Base-by-base conservation (phyloP, 768 basidiomycete genomes). In the Saitozyma sp. region DNA sequence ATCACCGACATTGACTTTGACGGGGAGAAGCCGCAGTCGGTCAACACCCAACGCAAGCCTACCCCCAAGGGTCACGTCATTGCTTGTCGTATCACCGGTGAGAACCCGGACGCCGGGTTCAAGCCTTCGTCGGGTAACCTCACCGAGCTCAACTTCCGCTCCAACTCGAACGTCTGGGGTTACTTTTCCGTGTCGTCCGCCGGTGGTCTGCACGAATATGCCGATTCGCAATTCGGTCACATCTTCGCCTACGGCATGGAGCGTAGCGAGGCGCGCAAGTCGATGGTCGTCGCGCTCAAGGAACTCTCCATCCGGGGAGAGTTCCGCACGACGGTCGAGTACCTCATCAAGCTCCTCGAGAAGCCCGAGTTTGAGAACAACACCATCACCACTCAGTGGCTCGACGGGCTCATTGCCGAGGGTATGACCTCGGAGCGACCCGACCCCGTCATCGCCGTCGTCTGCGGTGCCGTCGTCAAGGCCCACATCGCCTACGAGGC, bases 41-140 rank as follows among this genome's bases (percentile, higher is more conserved):
- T 86, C 75, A 85, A 88, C 76, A 85, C 90, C 40, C 96, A 98
- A 80, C 90, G 95, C 71, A 96, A 91, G 81, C 96, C 96, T 46
- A 86, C 86, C 38, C 96, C 96, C 56, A 98, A 98, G 81, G 96
- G 96, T 40, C 96, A 99, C 77, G 96, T 98, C 68, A 90, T 99
- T 69, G 96, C 96, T 48, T 96, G 97, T 69, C 94, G 96, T 74
- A 98, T 99, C 79, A 99, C 96, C 7, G 95, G 94, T 40, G 96
- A 99, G 82, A 99, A 99, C 80, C 96, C 96, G 29, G 96, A 99
- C 75, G 96, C 96, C 9, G 96, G 96, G 6, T 99, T 99, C 85
- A 99, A 99, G 81, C 96, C 96, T 0, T 98, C 96, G 1, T 94
- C 92, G 2, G 96, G 96, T 67, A 89, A 90, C 45, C 83, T 99